These are phyloP conservation scores for Phyllosticta paracitricarpa DNA, from an alignment of 2,329 filamentous ascomycete genomes.

Conservation along the genomic window DNA sequence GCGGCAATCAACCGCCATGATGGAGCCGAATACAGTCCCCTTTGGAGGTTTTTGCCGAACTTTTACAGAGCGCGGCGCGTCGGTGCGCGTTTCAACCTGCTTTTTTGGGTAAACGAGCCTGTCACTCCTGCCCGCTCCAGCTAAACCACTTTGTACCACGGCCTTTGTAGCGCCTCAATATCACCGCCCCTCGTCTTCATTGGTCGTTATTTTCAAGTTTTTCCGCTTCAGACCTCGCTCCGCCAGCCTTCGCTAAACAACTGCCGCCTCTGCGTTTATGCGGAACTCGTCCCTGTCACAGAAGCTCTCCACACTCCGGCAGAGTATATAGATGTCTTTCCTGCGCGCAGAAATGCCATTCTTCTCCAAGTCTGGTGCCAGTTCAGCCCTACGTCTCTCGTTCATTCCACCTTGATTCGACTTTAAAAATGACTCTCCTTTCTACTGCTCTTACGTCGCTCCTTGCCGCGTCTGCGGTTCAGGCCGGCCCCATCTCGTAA, in stretches of 20 bases:
- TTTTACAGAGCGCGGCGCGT: background rate
- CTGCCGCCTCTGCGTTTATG: background rate
- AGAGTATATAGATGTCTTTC: conserved; percentile 4
- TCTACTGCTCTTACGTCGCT: conserved; percentile 12
- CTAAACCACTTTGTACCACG: background rate
- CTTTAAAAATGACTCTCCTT: conserved; percentile 8
- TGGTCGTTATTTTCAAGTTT: conserved; percentile 1
- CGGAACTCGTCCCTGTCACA: conserved; percentile 4
- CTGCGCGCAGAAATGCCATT: background rate
- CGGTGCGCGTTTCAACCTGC: background rate
- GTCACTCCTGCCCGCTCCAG: background rate
- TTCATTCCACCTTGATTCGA: conserved; percentile 2
- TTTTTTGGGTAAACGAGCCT: background rate
- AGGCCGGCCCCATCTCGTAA: conserved; percentile 11
- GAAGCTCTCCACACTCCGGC: background rate
- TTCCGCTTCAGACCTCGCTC: conserved; percentile 2
- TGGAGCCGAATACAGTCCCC: background rate
- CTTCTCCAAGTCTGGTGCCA: background rate
- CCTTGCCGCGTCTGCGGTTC: conserved; percentile 13
- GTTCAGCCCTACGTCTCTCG: background rate
- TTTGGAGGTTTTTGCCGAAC: background rate
- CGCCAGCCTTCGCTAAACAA: conserved; percentile 1
- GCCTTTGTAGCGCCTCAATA: background rate
- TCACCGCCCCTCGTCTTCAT: background rate
- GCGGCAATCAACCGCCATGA: background rate